Percentiles rank a stretch among this genome's conserved stretches.
Conservation (phyloP, 1,139 yeast genomes). For the Hansenula lynferdii region DNA sequence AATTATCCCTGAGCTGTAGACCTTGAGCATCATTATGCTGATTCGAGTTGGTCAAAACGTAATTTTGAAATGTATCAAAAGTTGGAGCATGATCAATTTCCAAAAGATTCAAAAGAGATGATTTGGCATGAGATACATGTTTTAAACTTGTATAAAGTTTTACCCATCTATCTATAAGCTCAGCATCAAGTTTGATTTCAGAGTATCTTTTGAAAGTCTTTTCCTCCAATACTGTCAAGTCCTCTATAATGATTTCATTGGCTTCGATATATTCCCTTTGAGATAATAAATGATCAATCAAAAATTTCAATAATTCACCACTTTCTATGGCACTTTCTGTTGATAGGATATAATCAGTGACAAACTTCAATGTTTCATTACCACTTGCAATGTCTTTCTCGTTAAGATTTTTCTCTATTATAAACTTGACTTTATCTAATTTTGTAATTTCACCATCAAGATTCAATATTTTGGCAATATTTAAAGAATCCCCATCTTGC, state of each 20-base stretch:
- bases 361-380: background rate
- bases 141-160: no score
- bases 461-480: background rate
- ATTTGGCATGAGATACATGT: no score
- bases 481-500: background rate
- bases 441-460: background rate
- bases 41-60: background rate
- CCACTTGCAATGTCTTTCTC: background rate
- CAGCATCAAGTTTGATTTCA: no score
- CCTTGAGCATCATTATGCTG: background rate
- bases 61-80: background rate
- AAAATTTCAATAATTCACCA: background rate
- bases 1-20: background rate
- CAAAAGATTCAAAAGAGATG: no score
- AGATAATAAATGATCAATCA: background rate
- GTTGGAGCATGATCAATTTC: no score
- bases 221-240: no score
- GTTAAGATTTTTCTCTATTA: background rate
- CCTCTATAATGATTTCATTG: background rate
- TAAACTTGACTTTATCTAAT: background rate
- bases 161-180: no score
- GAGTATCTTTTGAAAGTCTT: no score
- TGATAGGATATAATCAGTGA: background rate
- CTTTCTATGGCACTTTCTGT: background rate
- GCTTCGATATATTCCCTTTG: no score